These are phyloP conservation scores for Zangia roseola DNA, from an alignment of 768 basidiomycete species.

Conservation along the genomic window DNA sequence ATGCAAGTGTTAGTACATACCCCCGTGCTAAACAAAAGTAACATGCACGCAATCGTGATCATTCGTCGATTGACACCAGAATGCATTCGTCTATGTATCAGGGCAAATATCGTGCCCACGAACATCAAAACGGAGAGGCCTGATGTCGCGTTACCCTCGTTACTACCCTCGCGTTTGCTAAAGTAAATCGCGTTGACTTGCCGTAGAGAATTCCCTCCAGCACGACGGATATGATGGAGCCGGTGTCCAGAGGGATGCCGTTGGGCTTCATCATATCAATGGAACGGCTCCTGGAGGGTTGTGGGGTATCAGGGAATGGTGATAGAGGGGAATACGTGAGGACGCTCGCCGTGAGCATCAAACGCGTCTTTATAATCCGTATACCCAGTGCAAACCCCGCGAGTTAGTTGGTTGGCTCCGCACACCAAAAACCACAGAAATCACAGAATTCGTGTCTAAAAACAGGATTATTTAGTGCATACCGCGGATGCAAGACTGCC, in stretches of 20 bases:
- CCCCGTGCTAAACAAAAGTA: conserved; percentile 25
- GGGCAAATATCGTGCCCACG: conserved; percentile 24
- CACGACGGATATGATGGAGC: conserved; percentile 22
- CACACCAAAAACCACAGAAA: not conserved
- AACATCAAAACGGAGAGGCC: conserved; percentile 33
- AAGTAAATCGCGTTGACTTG: not conserved
- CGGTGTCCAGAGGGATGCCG: conserved; percentile 20
- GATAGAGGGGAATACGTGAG: not conserved
- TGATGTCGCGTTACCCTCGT: not conserved
- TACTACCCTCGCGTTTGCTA: not conserved
- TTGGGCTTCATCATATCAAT: not conserved
- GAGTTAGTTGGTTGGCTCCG: no score
- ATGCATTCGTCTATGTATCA: conserved; percentile 6
- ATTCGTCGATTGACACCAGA: conserved; percentile 10
- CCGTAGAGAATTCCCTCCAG: conserved; percentile 30
- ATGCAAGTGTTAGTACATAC: conserved; percentile 2
- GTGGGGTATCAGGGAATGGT: no score
- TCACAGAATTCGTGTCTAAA: not conserved
- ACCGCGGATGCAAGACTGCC: no score
- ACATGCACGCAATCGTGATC: conserved; percentile 16
- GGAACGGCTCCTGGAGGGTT: not conserved
- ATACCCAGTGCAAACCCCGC: not conserved
- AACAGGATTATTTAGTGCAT: no score
- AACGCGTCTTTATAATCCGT: not conserved
- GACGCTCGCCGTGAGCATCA: not conserved